Conservation (phyloP, 495 filamentous ascomycete genomes). For the Entonaema liquescens region DNA sequence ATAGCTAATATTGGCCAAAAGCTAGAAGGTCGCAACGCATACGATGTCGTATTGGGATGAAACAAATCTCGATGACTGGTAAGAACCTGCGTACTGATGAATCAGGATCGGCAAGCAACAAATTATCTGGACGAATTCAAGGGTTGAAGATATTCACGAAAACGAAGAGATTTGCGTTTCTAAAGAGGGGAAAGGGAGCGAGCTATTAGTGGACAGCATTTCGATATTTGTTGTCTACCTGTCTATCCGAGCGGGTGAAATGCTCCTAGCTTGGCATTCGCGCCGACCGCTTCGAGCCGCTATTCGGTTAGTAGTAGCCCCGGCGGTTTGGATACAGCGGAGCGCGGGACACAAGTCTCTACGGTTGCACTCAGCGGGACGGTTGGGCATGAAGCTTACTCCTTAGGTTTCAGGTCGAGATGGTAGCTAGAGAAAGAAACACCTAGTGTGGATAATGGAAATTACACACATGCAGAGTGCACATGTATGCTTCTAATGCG, state of each 20-base stretch:
- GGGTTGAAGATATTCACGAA: neutral
- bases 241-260: constrained; percentile 9
- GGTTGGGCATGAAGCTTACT: constrained; percentile 31
- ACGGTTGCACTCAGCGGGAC: constrained; percentile 22
- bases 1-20: constrained; percentile 9
- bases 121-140: neutral
- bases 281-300: constrained; percentile 12
- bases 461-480: constrained; percentile 23
- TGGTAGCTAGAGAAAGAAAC: constrained; percentile 5
- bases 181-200: neutral
- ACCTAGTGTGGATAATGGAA: constrained; percentile 8
- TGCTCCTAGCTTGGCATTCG: constrained; percentile 25
- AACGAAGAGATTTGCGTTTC: neutral
- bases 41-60: constrained; percentile 12
- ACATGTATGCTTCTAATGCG: constrained; percentile 14
- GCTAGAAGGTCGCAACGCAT: neutral
- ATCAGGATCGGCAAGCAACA: neutral
- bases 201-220: constrained; percentile 5
- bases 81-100: neutral
- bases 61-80: constrained; percentile 27
- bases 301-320: constrained; percentile 23
- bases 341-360: constrained; percentile 15
- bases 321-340: constrained; percentile 22
- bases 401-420: constrained; percentile 24
- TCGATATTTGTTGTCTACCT: constrained; percentile 2